These are phyloP conservation scores for Colletotrichum lentis DNA, from an alignment of 2,329 filamentous ascomycete genomes.

Conservation along the genomic window DNA sequence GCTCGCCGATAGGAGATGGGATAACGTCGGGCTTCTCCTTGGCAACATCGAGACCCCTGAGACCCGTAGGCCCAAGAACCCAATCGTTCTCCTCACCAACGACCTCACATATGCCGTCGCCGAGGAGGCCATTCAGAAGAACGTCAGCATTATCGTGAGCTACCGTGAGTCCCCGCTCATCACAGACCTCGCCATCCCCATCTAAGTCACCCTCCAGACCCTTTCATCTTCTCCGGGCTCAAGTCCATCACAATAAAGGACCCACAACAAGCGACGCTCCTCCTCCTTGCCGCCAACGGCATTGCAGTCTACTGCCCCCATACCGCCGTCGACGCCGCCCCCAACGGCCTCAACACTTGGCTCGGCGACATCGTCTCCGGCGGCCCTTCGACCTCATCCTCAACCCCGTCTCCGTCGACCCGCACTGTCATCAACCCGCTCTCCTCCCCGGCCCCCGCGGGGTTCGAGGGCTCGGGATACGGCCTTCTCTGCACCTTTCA, in stretches of 20 bases:
- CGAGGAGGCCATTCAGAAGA: slow-evolving; percentile 82
- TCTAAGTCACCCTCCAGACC: slow-evolving; percentile 65
- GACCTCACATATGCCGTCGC: slow-evolving; percentile 90
- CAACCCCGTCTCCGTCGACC: slow-evolving; percentile 44
- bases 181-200: not conserved
- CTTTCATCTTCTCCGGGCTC: slow-evolving; percentile 93
- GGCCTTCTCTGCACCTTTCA: slow-evolving; percentile 59
- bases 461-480: slow-evolving; percentile 60
- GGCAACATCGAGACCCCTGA: slow-evolving; percentile 51
- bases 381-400: slow-evolving; percentile 37
- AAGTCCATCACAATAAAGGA: slow-evolving; percentile 87
- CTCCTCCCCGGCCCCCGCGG: slow-evolving; percentile 49
- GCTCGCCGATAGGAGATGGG: slow-evolving; percentile 88
- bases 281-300: slow-evolving; percentile 82
- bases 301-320: slow-evolving; percentile 97
- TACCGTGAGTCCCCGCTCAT: slow-evolving; percentile 69
- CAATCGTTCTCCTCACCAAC: slow-evolving; percentile 71
- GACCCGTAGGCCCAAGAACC: slow-evolving; percentile 42
- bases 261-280: slow-evolving; percentile 84
- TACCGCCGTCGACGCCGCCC: slow-evolving; percentile 89
- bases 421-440: slow-evolving; percentile 58
- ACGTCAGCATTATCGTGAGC: slow-evolving; percentile 81
- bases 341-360: slow-evolving; percentile 90
- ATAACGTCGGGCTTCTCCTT: slow-evolving; percentile 89
- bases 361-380: slow-evolving; percentile 84